Conservation (phyloP, 2,329 filamentous ascomycete genomes). For the Penicillium griseofulvum region DNA sequence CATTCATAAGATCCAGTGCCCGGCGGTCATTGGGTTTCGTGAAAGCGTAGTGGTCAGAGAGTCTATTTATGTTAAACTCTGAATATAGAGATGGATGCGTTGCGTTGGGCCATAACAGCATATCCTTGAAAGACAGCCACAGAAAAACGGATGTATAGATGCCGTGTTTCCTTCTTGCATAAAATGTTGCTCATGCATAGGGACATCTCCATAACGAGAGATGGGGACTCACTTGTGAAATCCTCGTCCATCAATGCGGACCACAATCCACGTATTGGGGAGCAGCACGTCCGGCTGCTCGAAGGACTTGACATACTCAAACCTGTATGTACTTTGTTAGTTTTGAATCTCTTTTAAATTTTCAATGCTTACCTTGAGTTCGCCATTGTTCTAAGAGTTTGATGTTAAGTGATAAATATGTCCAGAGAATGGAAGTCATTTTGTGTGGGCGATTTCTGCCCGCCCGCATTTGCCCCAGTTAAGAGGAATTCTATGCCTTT, state of each 20-base stretch:
- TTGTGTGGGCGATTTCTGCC: slow-evolving; percentile 23
- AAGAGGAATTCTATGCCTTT: not conserved
- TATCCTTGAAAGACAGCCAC: not conserved
- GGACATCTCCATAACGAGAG: not conserved
- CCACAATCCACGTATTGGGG: slow-evolving; percentile 91
- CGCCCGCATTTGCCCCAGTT: slow-evolving; percentile 9
- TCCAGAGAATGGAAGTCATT: slow-evolving; percentile 12
- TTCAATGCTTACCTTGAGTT: slow-evolving; percentile 37
- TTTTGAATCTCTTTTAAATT: not conserved
- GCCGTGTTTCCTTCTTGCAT: not conserved
- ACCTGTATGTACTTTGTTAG: slow-evolving; percentile 58
- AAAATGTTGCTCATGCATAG: not conserved
- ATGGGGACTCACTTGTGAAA: slow-evolving; percentile 75
- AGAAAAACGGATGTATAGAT: not conserved
- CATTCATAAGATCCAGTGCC: slow-evolving; percentile 91
- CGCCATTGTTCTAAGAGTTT: slow-evolving; percentile 27
- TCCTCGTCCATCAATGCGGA: slow-evolving; percentile 87
- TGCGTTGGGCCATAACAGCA: not conserved
- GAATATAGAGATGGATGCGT: not conserved
- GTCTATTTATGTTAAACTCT: slow-evolving; percentile 48
- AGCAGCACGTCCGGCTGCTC: slow-evolving; percentile 78
- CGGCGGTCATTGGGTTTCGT: slow-evolving; percentile 88
- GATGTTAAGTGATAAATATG: slow-evolving; percentile 4
- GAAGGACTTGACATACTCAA: slow-evolving; percentile 89
- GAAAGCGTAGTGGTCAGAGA: slow-evolving; percentile 80